phyloP scores from a whole-genome alignment of 108 stramenopile species.

The Mayamaea pseudoterrestris region DNA sequence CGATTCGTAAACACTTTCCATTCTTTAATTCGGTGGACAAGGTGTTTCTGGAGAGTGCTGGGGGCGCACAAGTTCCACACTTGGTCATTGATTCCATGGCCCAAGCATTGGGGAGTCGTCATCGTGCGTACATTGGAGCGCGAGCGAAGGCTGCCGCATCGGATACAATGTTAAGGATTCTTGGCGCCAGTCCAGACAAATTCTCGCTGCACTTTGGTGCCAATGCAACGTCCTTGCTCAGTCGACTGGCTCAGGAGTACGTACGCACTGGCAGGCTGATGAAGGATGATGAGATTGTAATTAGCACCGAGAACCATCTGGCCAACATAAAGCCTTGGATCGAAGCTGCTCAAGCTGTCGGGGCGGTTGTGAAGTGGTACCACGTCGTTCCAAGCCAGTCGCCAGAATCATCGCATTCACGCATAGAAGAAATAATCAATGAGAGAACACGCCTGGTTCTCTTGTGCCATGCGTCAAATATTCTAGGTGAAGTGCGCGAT shows the following conservation, averaged over 20 bases:
- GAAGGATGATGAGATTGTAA: slow-evolving; percentile 52
- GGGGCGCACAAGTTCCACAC: slow-evolving; percentile 69
- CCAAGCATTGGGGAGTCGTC: slow-evolving; percentile 27
- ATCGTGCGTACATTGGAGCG: slow-evolving; percentile 46
- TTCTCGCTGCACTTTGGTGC: slow-evolving; percentile 32
- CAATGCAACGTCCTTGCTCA: slow-evolving; percentile 62
- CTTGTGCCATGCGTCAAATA: slow-evolving; percentile 69
- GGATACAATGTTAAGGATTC: slow-evolving; percentile 19
- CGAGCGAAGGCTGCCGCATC: slow-evolving; percentile 33
- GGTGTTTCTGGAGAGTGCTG: slow-evolving; percentile 78
- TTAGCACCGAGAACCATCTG: slow-evolving; percentile 68
- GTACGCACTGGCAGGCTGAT: slow-evolving; percentile 14
- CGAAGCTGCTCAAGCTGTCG: slow-evolving; percentile 21
- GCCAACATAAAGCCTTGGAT: slow-evolving; percentile 78
- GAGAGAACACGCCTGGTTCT: slow-evolving; percentile 52
- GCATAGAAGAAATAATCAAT: slow-evolving; percentile 22
- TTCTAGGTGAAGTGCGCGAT: slow-evolving; percentile 59
- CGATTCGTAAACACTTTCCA: slow-evolving; percentile 50
- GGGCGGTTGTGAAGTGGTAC: slow-evolving; percentile 55
- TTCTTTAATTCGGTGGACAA: slow-evolving; percentile 25
- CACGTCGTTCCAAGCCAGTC: slow-evolving; percentile 4
- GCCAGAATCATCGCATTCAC: no score
- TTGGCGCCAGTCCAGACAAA: slow-evolving; percentile 21
- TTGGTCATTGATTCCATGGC: slow-evolving; percentile 35
- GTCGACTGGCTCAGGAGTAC: slow-evolving; percentile 31